Percentiles rank a stretch among this genome's conserved stretches.
Evolutionary conservation across 2,329 filamentous ascomycete species (phyloP).

Genomic region (Verticillium dahliae): DNA sequence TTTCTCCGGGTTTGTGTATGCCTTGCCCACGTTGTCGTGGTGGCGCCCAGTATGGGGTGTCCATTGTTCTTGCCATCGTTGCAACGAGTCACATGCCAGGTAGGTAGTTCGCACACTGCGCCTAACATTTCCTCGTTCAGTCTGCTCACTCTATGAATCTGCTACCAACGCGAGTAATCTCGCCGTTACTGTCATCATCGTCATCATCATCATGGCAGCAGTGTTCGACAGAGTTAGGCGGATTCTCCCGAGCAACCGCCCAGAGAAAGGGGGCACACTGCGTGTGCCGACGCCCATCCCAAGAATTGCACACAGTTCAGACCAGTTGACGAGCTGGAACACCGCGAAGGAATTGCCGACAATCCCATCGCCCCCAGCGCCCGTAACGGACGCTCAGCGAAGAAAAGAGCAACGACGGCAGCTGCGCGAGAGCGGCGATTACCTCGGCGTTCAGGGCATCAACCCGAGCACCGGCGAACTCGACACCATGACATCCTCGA

Average conservation of each 20-base stretch:
- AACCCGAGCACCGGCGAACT: conserved; percentile 50
- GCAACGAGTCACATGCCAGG: neutral
- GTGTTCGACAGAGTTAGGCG: conserved; percentile 27
- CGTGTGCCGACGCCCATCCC: conserved; percentile 17
- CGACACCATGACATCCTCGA: conserved; percentile 42
- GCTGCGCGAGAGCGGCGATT: conserved; percentile 50
- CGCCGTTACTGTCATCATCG: neutral
- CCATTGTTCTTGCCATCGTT: no score
- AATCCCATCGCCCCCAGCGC: neutral
- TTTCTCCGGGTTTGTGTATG: no score
- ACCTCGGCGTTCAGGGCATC: conserved; percentile 50
- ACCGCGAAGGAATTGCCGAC: conserved; percentile 19
- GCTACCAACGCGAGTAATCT: no score
- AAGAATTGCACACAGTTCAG: conserved; percentile 14
- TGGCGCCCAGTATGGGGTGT: no score
- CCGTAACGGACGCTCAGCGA: conserved; percentile 2
- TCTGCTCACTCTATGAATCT: no score
- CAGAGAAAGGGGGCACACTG: conserved; percentile 43
- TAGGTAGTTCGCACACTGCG: neutral
- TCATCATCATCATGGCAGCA: neutral
- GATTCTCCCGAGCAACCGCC: conserved; percentile 40
- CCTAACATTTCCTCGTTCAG: no score
- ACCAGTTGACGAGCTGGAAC: conserved; percentile 27
- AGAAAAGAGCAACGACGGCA: conserved; percentile 28
- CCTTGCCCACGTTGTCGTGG: no score